A percentile compares a stretch with the other conserved stretches of the same genome.
These are phyloP conservation scores for Epichloe baconii DNA, from an alignment of 2,329 filamentous ascomycete species.

Conservation along the genomic window DNA sequence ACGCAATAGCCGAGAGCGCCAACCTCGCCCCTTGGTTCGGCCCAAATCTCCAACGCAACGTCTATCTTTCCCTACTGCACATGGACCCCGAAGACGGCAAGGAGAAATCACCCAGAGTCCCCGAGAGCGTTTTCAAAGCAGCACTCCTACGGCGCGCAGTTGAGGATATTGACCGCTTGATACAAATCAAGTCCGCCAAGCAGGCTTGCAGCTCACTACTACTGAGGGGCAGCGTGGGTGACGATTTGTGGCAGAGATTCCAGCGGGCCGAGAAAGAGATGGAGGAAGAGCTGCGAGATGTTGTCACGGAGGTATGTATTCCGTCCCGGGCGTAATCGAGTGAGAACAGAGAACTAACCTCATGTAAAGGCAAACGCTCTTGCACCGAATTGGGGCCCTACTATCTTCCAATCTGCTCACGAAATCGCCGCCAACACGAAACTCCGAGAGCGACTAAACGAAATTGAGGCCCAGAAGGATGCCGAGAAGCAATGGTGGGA, in stretches of 20 bases:
- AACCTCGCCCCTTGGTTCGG: constrained; percentile 92
- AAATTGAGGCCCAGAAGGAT: constrained; percentile 57
- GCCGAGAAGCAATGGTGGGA: constrained; percentile 89
- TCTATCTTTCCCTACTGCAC: constrained; percentile 88
- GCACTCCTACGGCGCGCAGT: constrained; percentile 79
- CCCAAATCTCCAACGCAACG: constrained; percentile 77
- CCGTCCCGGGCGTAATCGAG: background rate
- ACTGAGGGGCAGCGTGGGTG: constrained; percentile 84
- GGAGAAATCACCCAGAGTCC: constrained; percentile 57
- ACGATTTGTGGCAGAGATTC: constrained; percentile 92
- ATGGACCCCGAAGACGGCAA: constrained; percentile 48
- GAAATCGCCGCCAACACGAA: constrained; percentile 81
- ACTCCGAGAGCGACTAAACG: constrained; percentile 60
- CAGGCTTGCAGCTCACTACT: constrained; percentile 71
- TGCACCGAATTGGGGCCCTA: constrained; percentile 76
- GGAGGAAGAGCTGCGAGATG: constrained; percentile 88
- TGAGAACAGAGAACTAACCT: background rate
- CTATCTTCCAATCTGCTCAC: constrained; percentile 94
- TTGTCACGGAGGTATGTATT: constrained; percentile 70
- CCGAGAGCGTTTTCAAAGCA: constrained; percentile 75
- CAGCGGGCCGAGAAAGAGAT: constrained; percentile 90
- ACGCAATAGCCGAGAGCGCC: constrained; percentile 52
- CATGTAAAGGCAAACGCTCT: constrained; percentile 71
- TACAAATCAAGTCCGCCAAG: constrained; percentile 80
- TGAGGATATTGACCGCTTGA: constrained; percentile 85